Evolutionary conservation across 495 filamentous ascomycete species (phyloP).

Genomic region (Annulohypoxylon bovei): DNA sequence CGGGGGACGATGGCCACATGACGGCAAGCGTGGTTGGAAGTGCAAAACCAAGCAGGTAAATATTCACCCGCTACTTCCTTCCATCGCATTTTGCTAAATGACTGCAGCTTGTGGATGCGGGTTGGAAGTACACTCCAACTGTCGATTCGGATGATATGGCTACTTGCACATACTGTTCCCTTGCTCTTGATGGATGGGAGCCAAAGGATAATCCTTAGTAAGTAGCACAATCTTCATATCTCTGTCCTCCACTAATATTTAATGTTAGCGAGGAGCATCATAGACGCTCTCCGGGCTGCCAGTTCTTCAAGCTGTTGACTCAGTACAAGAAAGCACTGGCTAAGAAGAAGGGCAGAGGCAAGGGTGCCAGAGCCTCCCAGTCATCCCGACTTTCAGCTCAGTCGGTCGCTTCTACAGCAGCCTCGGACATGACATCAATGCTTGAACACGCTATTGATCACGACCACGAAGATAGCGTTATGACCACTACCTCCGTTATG

Average conservation of each 20-base stretch:
- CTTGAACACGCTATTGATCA: constrained; percentile 55
- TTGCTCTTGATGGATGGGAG: constrained; percentile 92
- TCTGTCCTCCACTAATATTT: constrained; percentile 40
- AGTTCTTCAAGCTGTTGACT: constrained; percentile 74
- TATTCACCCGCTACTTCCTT: not conserved
- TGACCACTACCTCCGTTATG: constrained; percentile 68
- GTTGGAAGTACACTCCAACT: constrained; percentile 92
- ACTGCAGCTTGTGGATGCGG: constrained; percentile 83
- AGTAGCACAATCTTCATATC: constrained; percentile 48
- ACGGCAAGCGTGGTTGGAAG: constrained; percentile 85
- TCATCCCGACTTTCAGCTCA: constrained; percentile 76
- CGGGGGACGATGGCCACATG: constrained; percentile 82
- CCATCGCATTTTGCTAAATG: constrained; percentile 37
- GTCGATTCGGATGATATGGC: constrained; percentile 83
- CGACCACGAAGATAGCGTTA: constrained; percentile 74
- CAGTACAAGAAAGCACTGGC: constrained; percentile 49
- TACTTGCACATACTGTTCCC: constrained; percentile 85
- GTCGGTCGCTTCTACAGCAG: constrained; percentile 64
- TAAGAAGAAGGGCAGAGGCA: constrained; percentile 63
- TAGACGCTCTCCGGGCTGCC: constrained; percentile 78
- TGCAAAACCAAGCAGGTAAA: constrained; percentile 86
- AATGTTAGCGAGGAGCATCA: constrained; percentile 81
- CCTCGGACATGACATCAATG: constrained; percentile 59
- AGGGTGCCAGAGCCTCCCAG: constrained; percentile 69
- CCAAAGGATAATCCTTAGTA: constrained; percentile 86